Evolutionary conservation across 2,329 filamentous ascomycete species (phyloP).

Genomic region (Fusarium duplospermum): DNA sequence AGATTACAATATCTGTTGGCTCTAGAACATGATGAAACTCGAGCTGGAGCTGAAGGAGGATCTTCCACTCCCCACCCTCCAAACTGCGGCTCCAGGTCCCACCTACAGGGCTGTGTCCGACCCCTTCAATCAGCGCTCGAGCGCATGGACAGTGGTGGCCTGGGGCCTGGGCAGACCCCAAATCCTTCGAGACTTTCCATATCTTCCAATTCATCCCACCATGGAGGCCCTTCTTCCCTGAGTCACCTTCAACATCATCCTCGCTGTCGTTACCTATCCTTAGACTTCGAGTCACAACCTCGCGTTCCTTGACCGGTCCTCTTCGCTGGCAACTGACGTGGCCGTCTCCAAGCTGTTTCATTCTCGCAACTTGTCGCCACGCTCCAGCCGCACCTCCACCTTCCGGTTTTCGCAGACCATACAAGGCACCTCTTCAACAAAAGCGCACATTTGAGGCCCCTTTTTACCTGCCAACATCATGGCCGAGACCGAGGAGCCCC

Average conservation of each 20-base stretch:
- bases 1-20: slow-evolving; percentile 21
- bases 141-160: slow-evolving; percentile 12
- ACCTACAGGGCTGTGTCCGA: slow-evolving; percentile 42
- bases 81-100: slow-evolving; percentile 31
- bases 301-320: not conserved
- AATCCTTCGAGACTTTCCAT: slow-evolving; percentile 3
- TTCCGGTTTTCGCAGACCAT: not conserved
- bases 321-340: slow-evolving; percentile 8
- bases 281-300: slow-evolving; percentile 1
- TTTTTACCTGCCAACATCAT: slow-evolving; percentile 51
- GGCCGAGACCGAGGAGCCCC: slow-evolving; percentile 71
- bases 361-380: not conserved
- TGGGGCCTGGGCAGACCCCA: slow-evolving; percentile 18
- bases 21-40: slow-evolving; percentile 40
- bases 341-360: not conserved
- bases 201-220: slow-evolving; percentile 3
- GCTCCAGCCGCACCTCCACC: slow-evolving; percentile 8
- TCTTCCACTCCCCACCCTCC: slow-evolving; percentile 26
- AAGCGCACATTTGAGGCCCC: not conserved
- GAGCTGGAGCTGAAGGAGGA: slow-evolving; percentile 15
- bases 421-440: not conserved
- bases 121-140: slow-evolving; percentile 35
- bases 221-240: slow-evolving; percentile 6
- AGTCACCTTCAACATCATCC: not conserved
- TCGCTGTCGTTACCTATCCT: slow-evolving; percentile 19